Base-by-base conservation (phyloP, 129 eudicot species). In the Flaveria sonorensis region DNA sequence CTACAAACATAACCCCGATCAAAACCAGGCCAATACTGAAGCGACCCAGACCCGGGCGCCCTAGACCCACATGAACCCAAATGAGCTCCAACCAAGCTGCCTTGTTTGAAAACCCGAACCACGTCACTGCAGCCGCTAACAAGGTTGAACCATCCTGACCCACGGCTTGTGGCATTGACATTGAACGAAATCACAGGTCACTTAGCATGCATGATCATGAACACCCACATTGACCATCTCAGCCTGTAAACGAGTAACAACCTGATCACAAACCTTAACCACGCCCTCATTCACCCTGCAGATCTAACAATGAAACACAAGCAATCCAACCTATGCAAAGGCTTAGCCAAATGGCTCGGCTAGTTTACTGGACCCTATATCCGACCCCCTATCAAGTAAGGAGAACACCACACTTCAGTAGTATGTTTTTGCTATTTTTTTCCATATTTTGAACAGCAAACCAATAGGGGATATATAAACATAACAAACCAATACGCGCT, bases 381-480 rank as follows among this genome's bases (percentile, higher is more conserved):
- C 72, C 10, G 64, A 71, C 75, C 62, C 75, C 16, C 75, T 50
- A 71, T 71, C 62, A 71, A 24, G 62, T 70, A 47, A 70, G 7
- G 61, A 24, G 46, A 70, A 11, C 62, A 42, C 30, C 78, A 59
- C 40, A 24, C 43, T 64, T 63, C 19, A 21, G 40, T n/a, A n/a
- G 18, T 7, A 16, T 15, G 4, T 6, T 50, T 21, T 46, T 53
- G 68, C 53, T 39, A 11, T 16, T 52, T 45, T 68, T 42, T 42
- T 39, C 40, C 55, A 39, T 4, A 24, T 47, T 26, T n/a, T 2
- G 30, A 48, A 6, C 73, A 16, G 26, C 43, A 66, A 9, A 62
- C 71, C 26, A 19, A 43, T 18, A 48, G 50, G 76, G 76, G 71
- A 66, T 24, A 43, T 57, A 26, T 57, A 9, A 75, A 75, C 79